phyloP scores from a whole-genome alignment of 129 eudicot species.

The Artemisia annua region DNA sequence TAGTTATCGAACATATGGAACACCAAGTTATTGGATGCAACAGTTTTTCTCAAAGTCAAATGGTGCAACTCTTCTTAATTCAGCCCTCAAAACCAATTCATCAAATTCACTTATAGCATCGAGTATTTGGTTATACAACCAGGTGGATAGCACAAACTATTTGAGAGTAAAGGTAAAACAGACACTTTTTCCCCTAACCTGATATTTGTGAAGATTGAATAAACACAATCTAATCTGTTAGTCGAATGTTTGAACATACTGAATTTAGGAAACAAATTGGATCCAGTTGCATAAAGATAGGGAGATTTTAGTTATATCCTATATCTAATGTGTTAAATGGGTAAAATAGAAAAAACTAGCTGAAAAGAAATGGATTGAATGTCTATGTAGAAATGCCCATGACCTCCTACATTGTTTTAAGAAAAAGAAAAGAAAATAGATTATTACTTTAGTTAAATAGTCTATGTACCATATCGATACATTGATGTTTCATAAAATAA shows the following conservation, averaged over 20 bases:
- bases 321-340: too few species aligned
- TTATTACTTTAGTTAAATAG: background rate
- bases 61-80: conserved; percentile 73
- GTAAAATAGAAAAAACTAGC: background rate
- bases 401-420: conserved; percentile 10
- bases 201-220: background rate
- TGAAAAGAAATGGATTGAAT: background rate
- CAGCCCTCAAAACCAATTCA: conserved; percentile 52
- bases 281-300: background rate
- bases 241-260: conserved; percentile 1
- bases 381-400: background rate
- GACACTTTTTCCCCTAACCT: conserved; percentile 6
- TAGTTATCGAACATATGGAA: conserved; percentile 67
- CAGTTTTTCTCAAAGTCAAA: conserved; percentile 69
- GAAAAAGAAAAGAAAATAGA: background rate
- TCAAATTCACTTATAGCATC: conserved; percentile 68
- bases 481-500: background rate
- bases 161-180: conserved; percentile 68
- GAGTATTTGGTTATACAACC: conserved; percentile 57
- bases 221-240: background rate
- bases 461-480: background rate
- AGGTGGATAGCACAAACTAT: conserved; percentile 44
- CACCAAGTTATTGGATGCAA: conserved; percentile 99
- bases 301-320: background rate
- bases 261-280: background rate